phyloP scores from a whole-genome alignment of 1,139 yeast genomes.

The Kluyveromyces marxianus region DNA sequence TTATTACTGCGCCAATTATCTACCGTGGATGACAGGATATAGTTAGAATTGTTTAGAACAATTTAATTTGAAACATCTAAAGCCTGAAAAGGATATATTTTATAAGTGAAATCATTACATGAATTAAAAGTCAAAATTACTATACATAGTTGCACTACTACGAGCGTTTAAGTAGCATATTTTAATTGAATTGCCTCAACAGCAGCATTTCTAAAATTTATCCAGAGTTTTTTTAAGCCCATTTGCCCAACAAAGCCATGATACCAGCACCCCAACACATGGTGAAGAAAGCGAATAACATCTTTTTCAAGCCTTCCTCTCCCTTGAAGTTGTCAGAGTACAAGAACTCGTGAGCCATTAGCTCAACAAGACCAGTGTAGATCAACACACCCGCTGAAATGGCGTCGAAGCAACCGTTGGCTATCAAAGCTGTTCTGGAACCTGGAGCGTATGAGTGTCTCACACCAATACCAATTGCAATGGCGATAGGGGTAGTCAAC shows the following conservation, averaged over 20 bases:
- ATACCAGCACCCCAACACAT: constrained; percentile 69
- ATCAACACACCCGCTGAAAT: constrained; percentile 79
- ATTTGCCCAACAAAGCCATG: constrained; percentile 80
- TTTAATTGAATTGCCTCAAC: neutral
- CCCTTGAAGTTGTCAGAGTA: constrained; percentile 55
- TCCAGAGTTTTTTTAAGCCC: constrained; percentile 53
- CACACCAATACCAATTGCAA: constrained; percentile 82
- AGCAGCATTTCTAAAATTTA: neutral
- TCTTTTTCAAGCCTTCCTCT: constrained; percentile 32
- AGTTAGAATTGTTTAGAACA: too few relatives aligned
- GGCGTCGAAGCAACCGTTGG: constrained; percentile 76
- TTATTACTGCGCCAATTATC: too few relatives aligned
- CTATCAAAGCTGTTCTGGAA: constrained; percentile 56
- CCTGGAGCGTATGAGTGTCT: constrained; percentile 60
- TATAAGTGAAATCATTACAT: too few relatives aligned
- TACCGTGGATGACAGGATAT: too few relatives aligned
- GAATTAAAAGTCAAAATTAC: too few relatives aligned
- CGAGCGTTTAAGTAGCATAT: too few relatives aligned
- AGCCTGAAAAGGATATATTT: too few relatives aligned
- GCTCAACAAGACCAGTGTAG: constrained; percentile 80
- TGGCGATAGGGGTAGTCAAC: constrained; percentile 74
- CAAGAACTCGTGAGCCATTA: constrained; percentile 83
- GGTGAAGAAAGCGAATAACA: constrained; percentile 31
- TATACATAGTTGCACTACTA: too few relatives aligned
- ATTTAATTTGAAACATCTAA: too few relatives aligned